Percentiles rank a stretch among this genome's conserved stretches.
Evolutionary conservation across 1,284 basidiomycete species (phyloP).

Genomic region (Melanopsichium pennsylvanicum): DNA sequence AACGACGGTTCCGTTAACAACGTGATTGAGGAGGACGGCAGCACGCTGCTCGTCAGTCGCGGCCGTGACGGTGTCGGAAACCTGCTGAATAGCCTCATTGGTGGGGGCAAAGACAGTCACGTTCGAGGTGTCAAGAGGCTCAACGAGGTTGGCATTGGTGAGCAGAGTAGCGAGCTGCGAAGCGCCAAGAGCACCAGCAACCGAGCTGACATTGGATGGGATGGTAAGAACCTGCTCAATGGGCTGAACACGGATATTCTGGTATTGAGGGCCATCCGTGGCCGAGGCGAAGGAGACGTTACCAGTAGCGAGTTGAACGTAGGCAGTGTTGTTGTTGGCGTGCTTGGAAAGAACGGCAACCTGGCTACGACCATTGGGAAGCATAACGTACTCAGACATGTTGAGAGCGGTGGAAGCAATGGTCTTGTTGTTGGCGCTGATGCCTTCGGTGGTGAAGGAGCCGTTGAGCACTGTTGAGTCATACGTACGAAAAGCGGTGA

Average conservation of each 20-base stretch:
- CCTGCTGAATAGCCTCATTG: constrained; percentile 47
- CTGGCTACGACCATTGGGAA: constrained; percentile 67
- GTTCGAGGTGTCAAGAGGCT: constrained; percentile 67
- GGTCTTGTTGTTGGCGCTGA: constrained; percentile 66
- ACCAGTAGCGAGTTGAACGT: constrained; percentile 70
- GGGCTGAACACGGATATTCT: constrained; percentile 63
- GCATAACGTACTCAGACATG: constrained; percentile 67
- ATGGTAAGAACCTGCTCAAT: constrained; percentile 69
- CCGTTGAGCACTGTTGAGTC: constrained; percentile 69
- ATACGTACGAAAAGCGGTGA: neutral
- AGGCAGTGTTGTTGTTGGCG: constrained; percentile 67
- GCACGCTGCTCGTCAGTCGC: constrained; percentile 73
- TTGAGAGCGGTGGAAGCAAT: constrained; percentile 74
- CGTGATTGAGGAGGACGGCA: constrained; percentile 65
- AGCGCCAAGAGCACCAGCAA: constrained; percentile 42
- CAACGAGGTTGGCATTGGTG: constrained; percentile 67
- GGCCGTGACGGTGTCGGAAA: constrained; percentile 69
- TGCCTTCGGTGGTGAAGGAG: constrained; percentile 68
- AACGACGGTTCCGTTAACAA: constrained; percentile 75
- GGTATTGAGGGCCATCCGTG: constrained; percentile 69
- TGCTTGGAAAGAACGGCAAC: constrained; percentile 72
- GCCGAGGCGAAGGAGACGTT: constrained; percentile 44
- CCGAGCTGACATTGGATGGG: constrained; percentile 36
- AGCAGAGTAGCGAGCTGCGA: constrained; percentile 65
- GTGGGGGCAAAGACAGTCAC: constrained; percentile 77